These are phyloP conservation scores for Elsinoe batatas DNA, from an alignment of 2,329 filamentous ascomycete species.

Conservation along the genomic window DNA sequence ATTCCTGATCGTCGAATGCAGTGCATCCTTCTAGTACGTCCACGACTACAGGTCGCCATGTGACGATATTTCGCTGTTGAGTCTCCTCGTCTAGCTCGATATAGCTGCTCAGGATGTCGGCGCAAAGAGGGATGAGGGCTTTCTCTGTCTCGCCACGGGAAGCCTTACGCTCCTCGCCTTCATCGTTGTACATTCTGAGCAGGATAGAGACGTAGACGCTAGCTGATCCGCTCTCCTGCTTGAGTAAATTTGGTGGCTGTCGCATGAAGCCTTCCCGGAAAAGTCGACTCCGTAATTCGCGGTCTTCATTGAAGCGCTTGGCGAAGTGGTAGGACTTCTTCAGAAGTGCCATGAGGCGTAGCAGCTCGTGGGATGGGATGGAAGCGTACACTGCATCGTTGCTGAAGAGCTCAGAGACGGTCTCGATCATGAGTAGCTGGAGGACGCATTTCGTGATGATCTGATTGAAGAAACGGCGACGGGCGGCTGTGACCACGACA, in stretches of 20 bases:
- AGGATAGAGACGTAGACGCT: slow-evolving; percentile 93
- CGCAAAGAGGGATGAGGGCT: slow-evolving; percentile 87
- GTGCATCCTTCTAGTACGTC: slow-evolving; percentile 91
- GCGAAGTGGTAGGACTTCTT: slow-evolving; percentile 97
- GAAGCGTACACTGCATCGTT: slow-evolving; percentile 91
- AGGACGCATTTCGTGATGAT: slow-evolving; percentile 98
- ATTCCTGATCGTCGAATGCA: slow-evolving; percentile 70
- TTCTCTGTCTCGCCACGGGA: slow-evolving; percentile 77
- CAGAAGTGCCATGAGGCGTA: slow-evolving; percentile 84
- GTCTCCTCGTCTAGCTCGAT: slow-evolving; percentile 85
- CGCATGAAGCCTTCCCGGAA: slow-evolving; percentile 99
- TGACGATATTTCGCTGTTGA: slow-evolving; percentile 91
- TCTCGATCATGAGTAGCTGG: slow-evolving; percentile 98
- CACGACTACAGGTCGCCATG: slow-evolving; percentile 94
- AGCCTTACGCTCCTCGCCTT: slow-evolving; percentile 67
- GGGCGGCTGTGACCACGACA: slow-evolving; percentile 82
- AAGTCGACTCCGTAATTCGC: slow-evolving; percentile 83
- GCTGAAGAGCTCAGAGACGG: slow-evolving; percentile 95
- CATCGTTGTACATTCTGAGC: slow-evolving; percentile 94
- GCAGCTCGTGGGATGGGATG: slow-evolving; percentile 80
- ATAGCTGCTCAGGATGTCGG: slow-evolving; percentile 84
- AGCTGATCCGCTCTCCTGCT: slow-evolving; percentile 88
- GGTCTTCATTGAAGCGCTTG: slow-evolving; percentile 94
- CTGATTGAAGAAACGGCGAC: slow-evolving; percentile 93
- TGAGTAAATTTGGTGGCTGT: slow-evolving; percentile 92